Base-by-base conservation (phyloP, 2,329 filamentous ascomycete genomes). In the Conoideocrella luteorostrata region DNA sequence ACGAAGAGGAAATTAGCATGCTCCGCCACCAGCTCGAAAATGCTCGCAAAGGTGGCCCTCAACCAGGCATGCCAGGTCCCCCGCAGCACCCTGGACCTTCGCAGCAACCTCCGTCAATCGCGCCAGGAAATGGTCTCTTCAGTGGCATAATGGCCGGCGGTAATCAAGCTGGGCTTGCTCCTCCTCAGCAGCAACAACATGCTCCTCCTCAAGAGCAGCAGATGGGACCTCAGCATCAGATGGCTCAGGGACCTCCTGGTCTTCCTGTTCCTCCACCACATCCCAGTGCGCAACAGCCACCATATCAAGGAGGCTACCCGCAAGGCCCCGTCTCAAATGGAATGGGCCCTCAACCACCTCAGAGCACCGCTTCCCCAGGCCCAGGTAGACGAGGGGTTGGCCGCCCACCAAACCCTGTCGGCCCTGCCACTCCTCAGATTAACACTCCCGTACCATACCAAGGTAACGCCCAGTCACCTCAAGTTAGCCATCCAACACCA, bases 81-180 rank as follows among this genome's bases (percentile, higher is more conserved):
- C 78, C 84, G 47, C 84, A 85, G 58, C 87, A 93, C 51, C 79
- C 79, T 47, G 88, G 84, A 34, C 85, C 88, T 45, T 82, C 86
- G 39, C 88, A 93, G 66, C 86, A 88, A 50, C 86, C 86, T 48
- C 91, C 93, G 28, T 90, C 88, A 39, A 86, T 97, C 54, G 88
- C 89, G 22, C 86, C 94, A 59, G 90, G 91, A 21, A 91, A 86
- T 62, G 93, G 94, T 59, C 76, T 97, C 32, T 97, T 98, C 61
- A 89, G 88, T 54, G 89, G 88, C 45, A 95, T 97, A 61, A 97
- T 98, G 88, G 82, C 90, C 44, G 91, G 91, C 52, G 81, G 78
- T 50, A 86, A 84, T 56, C 88, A 91, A 69, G 86, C 84, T 56
- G 88, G 86, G 48, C 86, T 88, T 50, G 88, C 87, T 48, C 82